Percentiles rank a stretch among this genome's conserved stretches.
phyloP scores from a whole-genome alignment of 352 stramenopile genomes.

The Globisporangium nodosum region DNA sequence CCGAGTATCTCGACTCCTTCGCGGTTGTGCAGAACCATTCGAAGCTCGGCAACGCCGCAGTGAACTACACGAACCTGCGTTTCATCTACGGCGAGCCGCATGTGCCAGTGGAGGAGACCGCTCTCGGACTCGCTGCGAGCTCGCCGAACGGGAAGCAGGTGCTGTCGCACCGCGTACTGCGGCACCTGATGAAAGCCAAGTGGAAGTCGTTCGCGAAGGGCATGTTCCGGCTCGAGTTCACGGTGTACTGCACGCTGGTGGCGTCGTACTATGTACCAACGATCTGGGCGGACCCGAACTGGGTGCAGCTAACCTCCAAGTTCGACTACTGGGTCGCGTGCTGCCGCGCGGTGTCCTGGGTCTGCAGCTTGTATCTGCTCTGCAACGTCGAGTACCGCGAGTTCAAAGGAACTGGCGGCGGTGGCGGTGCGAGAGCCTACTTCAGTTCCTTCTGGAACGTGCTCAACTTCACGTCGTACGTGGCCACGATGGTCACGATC shows the following conservation, averaged over 20 bases:
- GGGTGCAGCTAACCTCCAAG: slow-evolving; percentile 27
- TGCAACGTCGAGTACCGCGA: slow-evolving; percentile 46
- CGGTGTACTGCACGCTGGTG: slow-evolving; percentile 40
- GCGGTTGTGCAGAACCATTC: slow-evolving; percentile 39
- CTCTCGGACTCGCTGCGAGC: slow-evolving; percentile 30
- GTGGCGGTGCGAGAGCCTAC: slow-evolving; percentile 31
- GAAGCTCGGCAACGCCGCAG: slow-evolving; percentile 33
- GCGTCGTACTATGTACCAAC: slow-evolving; percentile 50
- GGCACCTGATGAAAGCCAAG: slow-evolving; percentile 45
- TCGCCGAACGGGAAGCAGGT: slow-evolving; percentile 31
- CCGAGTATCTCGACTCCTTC: slow-evolving; percentile 50
- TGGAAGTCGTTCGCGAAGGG: slow-evolving; percentile 46
- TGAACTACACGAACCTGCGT: slow-evolving; percentile 43
- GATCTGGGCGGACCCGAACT: slow-evolving; percentile 48
- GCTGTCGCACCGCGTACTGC: slow-evolving; percentile 50
- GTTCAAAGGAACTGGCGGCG: slow-evolving; percentile 16
- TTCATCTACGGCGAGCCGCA: slow-evolving; percentile 48
- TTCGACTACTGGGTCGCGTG: slow-evolving; percentile 41
- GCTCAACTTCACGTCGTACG: slow-evolving; percentile 52
- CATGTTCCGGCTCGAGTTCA: slow-evolving; percentile 50
- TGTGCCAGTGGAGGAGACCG: slow-evolving; percentile 39
- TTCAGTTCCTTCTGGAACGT: slow-evolving; percentile 60
- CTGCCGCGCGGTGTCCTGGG: slow-evolving; percentile 39
- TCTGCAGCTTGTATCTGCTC: slow-evolving; percentile 45
- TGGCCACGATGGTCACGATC: slow-evolving; percentile 40